phyloP scores from a whole-genome alignment of 108 stramenopile species.

The Skeletonema menzelii region DNA sequence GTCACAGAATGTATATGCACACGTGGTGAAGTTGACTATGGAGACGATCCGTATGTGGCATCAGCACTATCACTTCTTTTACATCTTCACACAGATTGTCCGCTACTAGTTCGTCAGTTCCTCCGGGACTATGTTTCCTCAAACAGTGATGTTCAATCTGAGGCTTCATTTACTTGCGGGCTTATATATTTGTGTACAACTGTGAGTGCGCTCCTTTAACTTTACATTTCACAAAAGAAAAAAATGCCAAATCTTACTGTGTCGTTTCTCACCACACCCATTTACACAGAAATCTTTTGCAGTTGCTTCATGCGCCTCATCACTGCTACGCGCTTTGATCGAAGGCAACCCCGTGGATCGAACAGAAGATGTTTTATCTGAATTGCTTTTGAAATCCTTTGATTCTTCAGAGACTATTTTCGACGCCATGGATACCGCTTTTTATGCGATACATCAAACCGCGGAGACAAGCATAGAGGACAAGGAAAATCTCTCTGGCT shows the following conservation, averaged over 20 bases:
- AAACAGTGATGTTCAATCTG: neutral
- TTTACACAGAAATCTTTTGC: slow-evolving; percentile 31
- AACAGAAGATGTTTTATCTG: slow-evolving; percentile 33
- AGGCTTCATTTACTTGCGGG: slow-evolving; percentile 21
- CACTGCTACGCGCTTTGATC: slow-evolving; percentile 36
- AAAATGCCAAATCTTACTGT: no score
- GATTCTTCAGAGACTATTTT: slow-evolving; percentile 13
- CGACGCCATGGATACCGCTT: slow-evolving; percentile 19
- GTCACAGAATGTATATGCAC: slow-evolving; percentile 10
- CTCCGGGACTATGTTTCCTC: slow-evolving; percentile 22
- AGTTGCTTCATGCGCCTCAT: slow-evolving; percentile 36
- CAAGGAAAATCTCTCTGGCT: slow-evolving; percentile 1
- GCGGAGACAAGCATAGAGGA: neutral
- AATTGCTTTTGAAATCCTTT: slow-evolving; percentile 28
- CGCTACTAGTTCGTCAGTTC: slow-evolving; percentile 22
- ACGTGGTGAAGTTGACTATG: slow-evolving; percentile 2
- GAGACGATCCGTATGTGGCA: slow-evolving; percentile 16
- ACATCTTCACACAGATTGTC: slow-evolving; percentile 34
- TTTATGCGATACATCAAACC: slow-evolving; percentile 15
- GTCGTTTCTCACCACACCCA: neutral
- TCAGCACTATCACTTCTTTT: slow-evolving; percentile 28
- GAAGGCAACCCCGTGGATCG: slow-evolving; percentile 34
- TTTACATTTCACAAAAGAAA: neutral
- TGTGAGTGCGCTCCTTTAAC: slow-evolving; percentile 22
- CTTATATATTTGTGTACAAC: slow-evolving; percentile 26